Conservation (phyloP, 2,329 filamentous ascomycete species). For the Epichloe gansuensis region DNA sequence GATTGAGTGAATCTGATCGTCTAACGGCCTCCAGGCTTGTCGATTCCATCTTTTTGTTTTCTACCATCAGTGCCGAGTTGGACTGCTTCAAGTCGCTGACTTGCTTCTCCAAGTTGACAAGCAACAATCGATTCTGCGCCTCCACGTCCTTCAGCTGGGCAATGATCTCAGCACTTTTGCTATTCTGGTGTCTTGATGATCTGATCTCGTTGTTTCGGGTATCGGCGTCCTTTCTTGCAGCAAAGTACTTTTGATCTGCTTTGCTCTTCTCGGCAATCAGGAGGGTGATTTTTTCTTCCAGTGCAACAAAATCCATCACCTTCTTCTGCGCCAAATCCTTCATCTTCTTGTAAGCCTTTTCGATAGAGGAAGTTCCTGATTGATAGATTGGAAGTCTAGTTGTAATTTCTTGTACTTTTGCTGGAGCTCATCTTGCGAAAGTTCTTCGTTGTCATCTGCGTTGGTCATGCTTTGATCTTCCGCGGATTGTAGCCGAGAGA, state of each 20-base stretch:
- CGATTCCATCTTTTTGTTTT: constrained; percentile 65
- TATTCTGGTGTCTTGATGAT: constrained; percentile 67
- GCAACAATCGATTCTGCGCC: constrained; percentile 58
- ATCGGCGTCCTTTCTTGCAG: constrained; percentile 87
- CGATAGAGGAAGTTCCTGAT: constrained; percentile 78
- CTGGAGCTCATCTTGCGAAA: constrained; percentile 60
- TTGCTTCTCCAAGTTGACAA: constrained; percentile 85
- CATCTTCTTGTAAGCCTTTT: constrained; percentile 82
- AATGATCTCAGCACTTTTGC: constrained; percentile 87
- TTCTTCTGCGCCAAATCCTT: constrained; percentile 78
- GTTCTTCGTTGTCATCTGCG: constrained; percentile 36
- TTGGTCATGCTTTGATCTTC: constrained; percentile 35
- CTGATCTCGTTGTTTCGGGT: constrained; percentile 70
- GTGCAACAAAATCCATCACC: constrained; percentile 58
- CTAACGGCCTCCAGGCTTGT: constrained; percentile 58
- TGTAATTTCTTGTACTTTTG: constrained; percentile 63
- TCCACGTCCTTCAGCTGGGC: constrained; percentile 87
- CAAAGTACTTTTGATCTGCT: constrained; percentile 96
- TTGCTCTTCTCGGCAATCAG: constrained; percentile 84
- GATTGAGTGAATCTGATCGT: constrained; percentile 57
- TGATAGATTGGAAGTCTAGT: constrained; percentile 71
- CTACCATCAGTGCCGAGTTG: constrained; percentile 55
- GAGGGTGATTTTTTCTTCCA: constrained; percentile 68
- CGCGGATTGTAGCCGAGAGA: constrained; percentile 52
- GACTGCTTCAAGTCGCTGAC: constrained; percentile 70